Evolutionary conservation across 1,139 yeast species (phyloP).

Genomic region (Protomyces arabidopsidicola): DNA sequence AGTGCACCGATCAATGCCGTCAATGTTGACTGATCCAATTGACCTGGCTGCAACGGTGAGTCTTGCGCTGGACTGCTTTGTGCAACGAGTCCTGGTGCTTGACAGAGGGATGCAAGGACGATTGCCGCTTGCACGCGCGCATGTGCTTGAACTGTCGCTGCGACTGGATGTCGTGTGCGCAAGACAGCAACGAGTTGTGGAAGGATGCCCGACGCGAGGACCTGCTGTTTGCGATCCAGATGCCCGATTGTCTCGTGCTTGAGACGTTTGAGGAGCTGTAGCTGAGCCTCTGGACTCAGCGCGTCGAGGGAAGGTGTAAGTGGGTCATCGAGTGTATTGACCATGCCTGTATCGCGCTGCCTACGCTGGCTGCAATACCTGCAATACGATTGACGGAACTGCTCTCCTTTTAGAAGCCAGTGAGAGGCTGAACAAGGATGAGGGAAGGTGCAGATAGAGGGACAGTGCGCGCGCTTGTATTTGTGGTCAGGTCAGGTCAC

Average conservation of each 20-base stretch:
- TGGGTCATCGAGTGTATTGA: background rate
- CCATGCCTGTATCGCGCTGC: background rate
- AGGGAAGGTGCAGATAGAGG: no score
- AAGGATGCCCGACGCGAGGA: conserved; percentile 35
- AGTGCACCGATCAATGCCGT: background rate
- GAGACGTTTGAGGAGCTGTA: conserved; percentile 35
- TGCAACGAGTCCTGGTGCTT: conserved; percentile 32
- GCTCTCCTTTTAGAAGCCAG: no score
- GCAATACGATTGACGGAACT: no score
- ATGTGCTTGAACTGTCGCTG: conserved; percentile 26
- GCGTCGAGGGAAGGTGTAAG: background rate
- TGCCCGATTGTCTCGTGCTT: conserved; percentile 42
- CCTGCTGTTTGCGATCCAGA: conserved; percentile 38
- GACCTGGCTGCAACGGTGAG: background rate
- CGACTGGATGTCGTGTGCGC: conserved; percentile 18
- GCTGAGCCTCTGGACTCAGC: conserved; percentile 17
- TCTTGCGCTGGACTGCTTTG: background rate
- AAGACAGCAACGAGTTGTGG: conserved; percentile 36
- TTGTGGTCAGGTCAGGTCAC: no score
- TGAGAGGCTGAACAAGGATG: no score
- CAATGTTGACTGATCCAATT: background rate
- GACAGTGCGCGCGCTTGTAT: no score
- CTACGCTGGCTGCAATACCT: no score
- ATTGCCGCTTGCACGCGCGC: conserved; percentile 38
- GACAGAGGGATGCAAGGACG: conserved; percentile 39